Percentiles rank a stretch among this genome's conserved stretches.
phyloP scores from a whole-genome alignment of 1,139 yeast species.

The Scheffersomyces cryptocercus region DNA sequence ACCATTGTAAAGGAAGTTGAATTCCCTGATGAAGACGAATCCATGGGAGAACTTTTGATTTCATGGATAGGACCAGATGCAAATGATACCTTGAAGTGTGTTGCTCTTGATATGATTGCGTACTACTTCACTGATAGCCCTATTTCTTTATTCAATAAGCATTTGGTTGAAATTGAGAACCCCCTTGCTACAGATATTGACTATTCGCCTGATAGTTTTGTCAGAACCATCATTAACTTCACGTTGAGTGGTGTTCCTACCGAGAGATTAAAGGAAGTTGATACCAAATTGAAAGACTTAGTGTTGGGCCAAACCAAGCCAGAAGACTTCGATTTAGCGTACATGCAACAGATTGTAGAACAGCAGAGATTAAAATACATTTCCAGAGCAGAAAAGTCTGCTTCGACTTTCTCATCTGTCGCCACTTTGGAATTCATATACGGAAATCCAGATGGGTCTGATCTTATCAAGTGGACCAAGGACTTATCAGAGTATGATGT shows the following conservation, averaged over 20 bases:
- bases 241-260: conserved; percentile 77
- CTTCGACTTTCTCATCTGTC: conserved; percentile 60
- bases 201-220: conserved; percentile 69
- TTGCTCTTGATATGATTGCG: conserved; percentile 74
- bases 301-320: conserved; percentile 51
- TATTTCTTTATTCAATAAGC: conserved; percentile 63
- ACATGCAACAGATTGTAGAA: conserved; percentile 66
- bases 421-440: conserved; percentile 82
- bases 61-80: conserved; percentile 84
- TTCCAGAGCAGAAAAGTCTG: conserved; percentile 64
- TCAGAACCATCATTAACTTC: conserved; percentile 58
- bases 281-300: conserved; percentile 49
- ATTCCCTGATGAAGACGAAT: conserved; percentile 89
- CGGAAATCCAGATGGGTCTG: conserved; percentile 63
- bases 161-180: conserved; percentile 76
- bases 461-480: conserved; percentile 54
- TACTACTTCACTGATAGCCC: conserved; percentile 77
- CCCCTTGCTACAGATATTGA: conserved; percentile 79
- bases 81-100: conserved; percentile 50
- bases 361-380: conserved; percentile 66
- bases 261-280: conserved; percentile 55
- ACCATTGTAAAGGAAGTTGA: conserved; percentile 54
- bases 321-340: conserved; percentile 56
- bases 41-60: conserved; percentile 72
- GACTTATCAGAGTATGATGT: conserved; percentile 61